Evolutionary conservation across 495 filamentous ascomycete species (phyloP).

Genomic region (Chaetomium cochliodes): DNA sequence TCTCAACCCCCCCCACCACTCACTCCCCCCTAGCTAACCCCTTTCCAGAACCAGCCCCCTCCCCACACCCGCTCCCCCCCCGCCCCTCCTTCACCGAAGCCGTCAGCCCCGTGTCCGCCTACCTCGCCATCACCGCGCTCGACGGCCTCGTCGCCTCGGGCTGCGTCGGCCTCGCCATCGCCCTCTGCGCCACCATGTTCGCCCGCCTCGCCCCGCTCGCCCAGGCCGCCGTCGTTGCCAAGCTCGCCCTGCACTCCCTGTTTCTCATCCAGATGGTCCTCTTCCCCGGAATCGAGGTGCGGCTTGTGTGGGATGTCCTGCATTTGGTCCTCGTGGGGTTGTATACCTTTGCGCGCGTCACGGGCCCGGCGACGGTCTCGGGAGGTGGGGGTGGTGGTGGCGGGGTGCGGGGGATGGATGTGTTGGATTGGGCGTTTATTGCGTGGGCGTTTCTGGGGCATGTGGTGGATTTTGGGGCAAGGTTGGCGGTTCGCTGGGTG

Average conservation of each 20-base stretch:
- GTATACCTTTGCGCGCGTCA: slow-evolving; percentile 18
- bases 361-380: too few relatives aligned
- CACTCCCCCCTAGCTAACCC: not conserved
- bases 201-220: slow-evolving; percentile 18
- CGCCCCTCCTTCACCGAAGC: slow-evolving; percentile 25
- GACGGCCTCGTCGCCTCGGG: slow-evolving; percentile 29
- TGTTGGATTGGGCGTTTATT: slow-evolving; percentile 28
- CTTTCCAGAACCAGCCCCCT: slow-evolving; percentile 18
- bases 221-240: slow-evolving; percentile 19
- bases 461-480: slow-evolving; percentile 17
- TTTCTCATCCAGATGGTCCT: slow-evolving; percentile 29
- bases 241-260: slow-evolving; percentile 23
- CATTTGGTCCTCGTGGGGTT: slow-evolving; percentile 23
- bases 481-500: slow-evolving; percentile 17
- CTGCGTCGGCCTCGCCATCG: slow-evolving; percentile 27
- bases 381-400: too few relatives aligned
- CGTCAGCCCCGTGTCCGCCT: slow-evolving; percentile 20
- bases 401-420: not conserved
- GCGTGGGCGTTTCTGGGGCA: slow-evolving; percentile 27
- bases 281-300: slow-evolving; percentile 22
- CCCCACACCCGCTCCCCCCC: slow-evolving; percentile 13
- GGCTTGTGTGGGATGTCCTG: slow-evolving; percentile 27
- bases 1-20: not conserved
- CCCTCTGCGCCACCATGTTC: slow-evolving; percentile 26
- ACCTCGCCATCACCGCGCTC: slow-evolving; percentile 27